phyloP scores from a whole-genome alignment of 1,284 basidiomycete genomes.

The Erythrobasidium hasegawianum region DNA sequence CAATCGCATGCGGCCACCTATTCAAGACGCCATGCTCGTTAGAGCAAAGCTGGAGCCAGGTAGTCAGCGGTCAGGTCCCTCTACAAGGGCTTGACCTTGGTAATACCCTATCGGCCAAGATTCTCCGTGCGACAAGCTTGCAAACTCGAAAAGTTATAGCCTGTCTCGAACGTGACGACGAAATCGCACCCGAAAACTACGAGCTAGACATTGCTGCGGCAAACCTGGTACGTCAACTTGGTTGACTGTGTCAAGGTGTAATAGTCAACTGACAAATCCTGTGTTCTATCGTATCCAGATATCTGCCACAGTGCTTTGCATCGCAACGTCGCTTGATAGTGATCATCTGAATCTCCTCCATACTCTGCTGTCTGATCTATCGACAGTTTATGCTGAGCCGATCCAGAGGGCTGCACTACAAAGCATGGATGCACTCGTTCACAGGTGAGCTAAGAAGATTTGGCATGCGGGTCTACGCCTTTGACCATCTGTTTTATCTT shows the following conservation, averaged over 20 bases:
- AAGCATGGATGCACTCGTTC: slow-evolving; percentile 71
- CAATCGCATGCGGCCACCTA: slow-evolving; percentile 13
- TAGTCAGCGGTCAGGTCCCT: slow-evolving; percentile 2
- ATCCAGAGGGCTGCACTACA: slow-evolving; percentile 83
- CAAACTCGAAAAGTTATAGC: background rate
- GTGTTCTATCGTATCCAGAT: slow-evolving; percentile 57
- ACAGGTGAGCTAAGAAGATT: slow-evolving; percentile 58
- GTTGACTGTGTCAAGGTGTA: slow-evolving; percentile 20
- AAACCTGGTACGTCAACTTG: slow-evolving; percentile 58
- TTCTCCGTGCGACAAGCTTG: slow-evolving; percentile 40
- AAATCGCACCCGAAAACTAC: slow-evolving; percentile 51
- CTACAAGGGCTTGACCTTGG: background rate
- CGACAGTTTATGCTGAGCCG: slow-evolving; percentile 72
- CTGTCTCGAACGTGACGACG: slow-evolving; percentile 1
- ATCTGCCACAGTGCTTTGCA: slow-evolving; percentile 73
- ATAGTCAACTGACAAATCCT: background rate
- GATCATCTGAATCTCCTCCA: slow-evolving; percentile 68
- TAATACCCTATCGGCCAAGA: slow-evolving; percentile 32
- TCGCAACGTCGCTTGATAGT: slow-evolving; percentile 68
- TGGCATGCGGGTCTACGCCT: background rate
- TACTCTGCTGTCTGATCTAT: slow-evolving; percentile 72
- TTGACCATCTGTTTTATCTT: background rate
- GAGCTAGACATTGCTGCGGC: slow-evolving; percentile 82
- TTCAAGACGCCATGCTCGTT: slow-evolving; percentile 1
- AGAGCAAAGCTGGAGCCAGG: slow-evolving; percentile 9